Base-by-base conservation (phyloP, 495 filamentous ascomycete genomes). In the Talaromyces wortmannii region DNA sequence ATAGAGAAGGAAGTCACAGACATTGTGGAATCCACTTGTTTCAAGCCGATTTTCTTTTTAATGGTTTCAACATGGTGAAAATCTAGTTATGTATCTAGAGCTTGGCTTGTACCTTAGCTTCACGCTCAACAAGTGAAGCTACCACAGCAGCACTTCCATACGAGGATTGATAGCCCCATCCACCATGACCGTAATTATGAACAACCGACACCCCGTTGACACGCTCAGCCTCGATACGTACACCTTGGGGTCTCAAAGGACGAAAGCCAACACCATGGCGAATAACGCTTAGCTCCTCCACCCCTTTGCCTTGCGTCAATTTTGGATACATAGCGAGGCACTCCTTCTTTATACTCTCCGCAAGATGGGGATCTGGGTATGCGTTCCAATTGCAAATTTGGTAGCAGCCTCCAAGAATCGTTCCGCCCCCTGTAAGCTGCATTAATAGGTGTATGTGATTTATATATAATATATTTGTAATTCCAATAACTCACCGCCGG, bases 141-240 rank as follows among this genome's bases (percentile, higher is more conserved):
- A 83, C 87, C 45, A 78, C 76, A 61, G 84, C 72, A 0, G 91
- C 84, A 71, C 89, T 91, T 3, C 94, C 94, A 69, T 89, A 98
- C 15, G 83, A 88, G 17, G 83, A 81, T 68, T 98, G 94, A 63
- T 96, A 91, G 53, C 85, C 95, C 76, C 90, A 97, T 0, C 94
- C 94, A 1, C 89, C 91, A 74, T 96, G 92, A 7, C 94, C 95
- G 65, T 98, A 98, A 60, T 96, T 92, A 66, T 98, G 94, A 58
- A 98, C 90, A 11, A 96, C 83, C 70, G 78, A 82, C 0, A 81
- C 76, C 10, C 79, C 87, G 23, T 78, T 68, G 13, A 91, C 81
- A 58, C 75, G 76, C 69, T 97, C 92, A 66, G 81, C 88, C 72
- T 96, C 94, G 48, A 97, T 78, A 44, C 94, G 79, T 13, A 86